These are phyloP conservation scores for Daldinia concentrica DNA, from an alignment of 495 filamentous ascomycete species.

Conservation along the genomic window DNA sequence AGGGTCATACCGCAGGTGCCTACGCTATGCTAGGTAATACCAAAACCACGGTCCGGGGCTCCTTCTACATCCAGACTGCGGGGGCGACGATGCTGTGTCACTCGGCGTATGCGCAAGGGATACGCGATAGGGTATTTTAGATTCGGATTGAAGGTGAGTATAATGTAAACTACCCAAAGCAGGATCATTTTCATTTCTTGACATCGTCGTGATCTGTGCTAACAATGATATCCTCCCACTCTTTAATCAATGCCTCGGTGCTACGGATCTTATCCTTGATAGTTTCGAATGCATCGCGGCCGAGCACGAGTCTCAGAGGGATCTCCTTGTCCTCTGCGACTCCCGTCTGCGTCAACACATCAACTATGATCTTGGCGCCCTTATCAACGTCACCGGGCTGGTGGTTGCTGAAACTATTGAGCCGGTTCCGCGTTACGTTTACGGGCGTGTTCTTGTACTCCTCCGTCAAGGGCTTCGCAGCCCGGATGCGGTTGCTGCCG, in stretches of 20 bases:
- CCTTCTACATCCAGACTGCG: not conserved
- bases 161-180: no score
- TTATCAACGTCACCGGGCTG: constrained; percentile 59
- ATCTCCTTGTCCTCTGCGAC: constrained; percentile 48
- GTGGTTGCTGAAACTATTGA: constrained; percentile 43
- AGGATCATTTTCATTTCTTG: not conserved
- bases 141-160: not conserved
- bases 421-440: constrained; percentile 25
- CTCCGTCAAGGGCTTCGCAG: constrained; percentile 27
- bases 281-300: constrained; percentile 45
- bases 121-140: not conserved
- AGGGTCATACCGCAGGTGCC: not conserved
- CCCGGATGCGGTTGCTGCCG: constrained; percentile 40
- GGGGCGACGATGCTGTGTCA: not conserved
- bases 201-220: constrained; percentile 38
- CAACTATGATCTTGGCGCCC: constrained; percentile 56
- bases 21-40: not conserved
- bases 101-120: not conserved
- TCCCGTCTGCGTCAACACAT: constrained; percentile 54
- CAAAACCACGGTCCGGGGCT: not conserved
- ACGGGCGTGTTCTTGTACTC: constrained; percentile 45
- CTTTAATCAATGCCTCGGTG: constrained; percentile 47
- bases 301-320: constrained; percentile 48
- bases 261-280: constrained; percentile 46
- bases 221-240: constrained; percentile 50